Evolutionary conservation across 352 stramenopile species (phyloP), one percentile per base, ranked within the genome.

Genomic region (Bremia lactucae): DNA sequence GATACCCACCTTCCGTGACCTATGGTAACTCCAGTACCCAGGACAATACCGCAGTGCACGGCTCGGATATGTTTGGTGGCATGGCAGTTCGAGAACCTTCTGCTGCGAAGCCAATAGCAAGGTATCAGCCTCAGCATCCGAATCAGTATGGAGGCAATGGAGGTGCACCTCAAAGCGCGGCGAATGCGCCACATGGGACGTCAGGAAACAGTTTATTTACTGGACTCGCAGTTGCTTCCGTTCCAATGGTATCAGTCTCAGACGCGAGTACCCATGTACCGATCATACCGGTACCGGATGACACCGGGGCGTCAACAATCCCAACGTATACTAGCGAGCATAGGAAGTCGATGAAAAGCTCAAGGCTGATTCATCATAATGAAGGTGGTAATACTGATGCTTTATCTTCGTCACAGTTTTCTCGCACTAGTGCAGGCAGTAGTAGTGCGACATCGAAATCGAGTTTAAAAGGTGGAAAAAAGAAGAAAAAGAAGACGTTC

Each of bases 401-500:
- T 4, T 22, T 60, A 10, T 28, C 26, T 22, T 23, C 55, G 0
- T 58, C 38, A 6, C 49, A 50, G 23, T 58, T 60, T 23, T 68
- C 53, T 1, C 20, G 52, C 22, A 45, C 47, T 16, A 72, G 57
- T 15, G 49, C 16, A 4, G 58, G 49, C 0, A 69, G 65, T 47
- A 57, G 44, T 10, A 53, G 55, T 2, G 54, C 43, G 2, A 59
- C 46, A 2, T 61, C 60, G 16, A 49, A 59, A 0, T 59, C 60
- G 3, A 71, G 64, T 42, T 54, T 55, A 8, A 83, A 83, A 34
- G 52, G 57, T 14, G 48, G 34, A 14, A 82, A 85, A 25, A 85
- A 84, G 61, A 87, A 87, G 47, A 92, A 89, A 55, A 87, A 79
- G 23, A 88, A 88, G 56, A 81, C 65, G 9, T 92, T 92, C 36